phyloP scores from a whole-genome alignment of 805 yeast species.

The Saccharomyces jurei region DNA sequence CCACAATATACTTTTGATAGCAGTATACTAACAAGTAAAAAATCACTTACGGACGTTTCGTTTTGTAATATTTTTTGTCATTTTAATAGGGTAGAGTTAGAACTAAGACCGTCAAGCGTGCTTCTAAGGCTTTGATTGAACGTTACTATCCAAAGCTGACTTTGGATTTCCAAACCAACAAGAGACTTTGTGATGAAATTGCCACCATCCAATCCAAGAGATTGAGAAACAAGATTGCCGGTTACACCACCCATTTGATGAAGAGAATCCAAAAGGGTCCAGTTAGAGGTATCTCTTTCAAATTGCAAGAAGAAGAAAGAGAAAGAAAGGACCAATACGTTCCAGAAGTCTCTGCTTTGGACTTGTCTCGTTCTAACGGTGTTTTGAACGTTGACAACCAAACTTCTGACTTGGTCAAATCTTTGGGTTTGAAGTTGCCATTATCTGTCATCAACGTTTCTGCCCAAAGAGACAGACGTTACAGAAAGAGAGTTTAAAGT shows the following conservation, averaged over 20 bases:
- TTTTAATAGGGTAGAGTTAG: slow-evolving; percentile 93
- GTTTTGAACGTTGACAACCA: slow-evolving; percentile 95
- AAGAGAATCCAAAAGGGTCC: slow-evolving; percentile 99
- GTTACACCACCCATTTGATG: slow-evolving; percentile 99
- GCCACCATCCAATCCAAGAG: slow-evolving; percentile 99
- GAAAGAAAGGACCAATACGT: slow-evolving; percentile 99
- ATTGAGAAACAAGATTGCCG: slow-evolving; percentile 99
- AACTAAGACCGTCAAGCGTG: slow-evolving; percentile 99
- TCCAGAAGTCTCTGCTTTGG: slow-evolving; percentile 99
- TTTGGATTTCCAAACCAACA: slow-evolving; percentile 99
- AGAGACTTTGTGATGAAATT: slow-evolving; percentile 96
- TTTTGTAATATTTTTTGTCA: not conserved
- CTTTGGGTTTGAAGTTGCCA: slow-evolving; percentile 87
- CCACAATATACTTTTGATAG: not conserved
- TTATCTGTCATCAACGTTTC: slow-evolving; percentile 78
- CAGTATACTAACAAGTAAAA: not conserved
- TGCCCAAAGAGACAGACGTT: slow-evolving; percentile 87
- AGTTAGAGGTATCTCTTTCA: slow-evolving; percentile 99
- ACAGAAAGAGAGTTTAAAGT: slow-evolving; percentile 75
- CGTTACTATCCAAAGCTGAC: slow-evolving; percentile 99
- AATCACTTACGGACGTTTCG: not conserved
- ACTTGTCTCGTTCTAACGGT: slow-evolving; percentile 91
- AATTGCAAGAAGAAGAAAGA: slow-evolving; percentile 99
- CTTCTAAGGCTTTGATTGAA: slow-evolving; percentile 98
- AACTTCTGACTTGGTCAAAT: slow-evolving; percentile 89